A percentile compares a stretch with the other conserved stretches of the same genome.
Evolutionary conservation across 352 stramenopile species (phyloP).

Genomic region (Globisporangium emineosum): DNA sequence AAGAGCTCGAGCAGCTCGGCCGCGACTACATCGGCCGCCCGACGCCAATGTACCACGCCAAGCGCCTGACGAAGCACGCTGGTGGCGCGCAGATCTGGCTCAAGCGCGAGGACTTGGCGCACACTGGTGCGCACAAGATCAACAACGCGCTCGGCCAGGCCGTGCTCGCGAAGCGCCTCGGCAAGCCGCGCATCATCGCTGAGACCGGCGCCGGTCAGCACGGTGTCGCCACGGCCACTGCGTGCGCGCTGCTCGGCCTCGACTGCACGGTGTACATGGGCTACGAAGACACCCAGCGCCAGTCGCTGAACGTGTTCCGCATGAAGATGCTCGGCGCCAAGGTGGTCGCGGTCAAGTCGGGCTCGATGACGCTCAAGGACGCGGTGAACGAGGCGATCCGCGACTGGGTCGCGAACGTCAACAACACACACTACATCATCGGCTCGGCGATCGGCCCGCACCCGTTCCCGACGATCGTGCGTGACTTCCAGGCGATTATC

Average conservation of each 20-base stretch:
- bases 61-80: slow-evolving; percentile 92
- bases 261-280: slow-evolving; percentile 99
- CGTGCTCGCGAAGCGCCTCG: slow-evolving; percentile 94
- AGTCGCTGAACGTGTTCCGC: slow-evolving; percentile 98
- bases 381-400: slow-evolving; percentile 98
- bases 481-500: slow-evolving; percentile 98
- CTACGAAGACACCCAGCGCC: slow-evolving; percentile 96
- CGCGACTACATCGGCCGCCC: slow-evolving; percentile 91
- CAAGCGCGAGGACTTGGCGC: slow-evolving; percentile 97
- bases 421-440: slow-evolving; percentile 98
- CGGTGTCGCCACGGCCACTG: slow-evolving; percentile 96
- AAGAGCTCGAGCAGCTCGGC: slow-evolving; percentile 95
- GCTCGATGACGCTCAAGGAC: slow-evolving; percentile 97
- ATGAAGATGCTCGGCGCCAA: slow-evolving; percentile 99
- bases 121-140: slow-evolving; percentile 99
- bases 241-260: slow-evolving; percentile 94
- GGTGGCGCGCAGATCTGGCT: slow-evolving; percentile 96
- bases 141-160: slow-evolving; percentile 98
- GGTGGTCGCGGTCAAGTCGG: slow-evolving; percentile 96
- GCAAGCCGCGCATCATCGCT: slow-evolving; percentile 97
- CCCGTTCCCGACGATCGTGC: slow-evolving; percentile 98
- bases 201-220: slow-evolving; percentile 98
- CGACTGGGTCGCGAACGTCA: slow-evolving; percentile 99
- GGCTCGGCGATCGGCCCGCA: slow-evolving; percentile 97
- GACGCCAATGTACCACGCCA: slow-evolving; percentile 96